Conservation (phyloP, 768 basidiomycete genomes). For the Kockovaella imperatae region DNA sequence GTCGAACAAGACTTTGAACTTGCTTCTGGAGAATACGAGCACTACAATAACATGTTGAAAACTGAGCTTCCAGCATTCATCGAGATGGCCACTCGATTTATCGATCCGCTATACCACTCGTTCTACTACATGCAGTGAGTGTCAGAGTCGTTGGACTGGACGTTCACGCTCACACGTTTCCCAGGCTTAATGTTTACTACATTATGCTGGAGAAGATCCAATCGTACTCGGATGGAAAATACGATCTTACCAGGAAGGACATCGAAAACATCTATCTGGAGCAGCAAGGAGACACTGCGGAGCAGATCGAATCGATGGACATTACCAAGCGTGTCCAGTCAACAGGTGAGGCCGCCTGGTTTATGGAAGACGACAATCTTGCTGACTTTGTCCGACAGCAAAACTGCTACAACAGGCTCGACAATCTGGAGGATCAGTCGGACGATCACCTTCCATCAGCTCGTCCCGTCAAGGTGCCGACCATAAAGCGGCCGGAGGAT, state of each 20-base stretch:
- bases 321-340: conserved; percentile 79
- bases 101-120: conserved; percentile 95
- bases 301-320: conserved; percentile 65
- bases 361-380: neutral
- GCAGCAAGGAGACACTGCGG: conserved; percentile 74
- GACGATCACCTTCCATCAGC: conserved; percentile 16
- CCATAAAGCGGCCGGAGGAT: conserved; percentile 49
- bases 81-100: conserved; percentile 74
- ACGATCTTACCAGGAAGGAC: conserved; percentile 60
- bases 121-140: conserved; percentile 99
- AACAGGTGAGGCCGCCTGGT: conserved; percentile 56
- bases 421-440: conserved; percentile 12
- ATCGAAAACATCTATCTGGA: conserved; percentile 70
- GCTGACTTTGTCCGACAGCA: conserved; percentile 16
- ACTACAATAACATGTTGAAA: conserved; percentile 82
- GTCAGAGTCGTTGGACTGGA: neutral
- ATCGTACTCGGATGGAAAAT: conserved; percentile 68
- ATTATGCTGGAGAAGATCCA: conserved; percentile 89
- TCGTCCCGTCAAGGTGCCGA: conserved; percentile 38
- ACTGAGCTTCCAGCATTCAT: conserved; percentile 90
- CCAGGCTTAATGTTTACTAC: conserved; percentile 85
- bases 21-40: conserved; percentile 86
- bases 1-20: conserved; percentile 93
- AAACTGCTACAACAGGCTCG: conserved; percentile 41
- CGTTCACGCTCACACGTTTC: neutral